Conservation (phyloP, 1,284 basidiomycete genomes). For the Tylopilus sp. region DNA sequence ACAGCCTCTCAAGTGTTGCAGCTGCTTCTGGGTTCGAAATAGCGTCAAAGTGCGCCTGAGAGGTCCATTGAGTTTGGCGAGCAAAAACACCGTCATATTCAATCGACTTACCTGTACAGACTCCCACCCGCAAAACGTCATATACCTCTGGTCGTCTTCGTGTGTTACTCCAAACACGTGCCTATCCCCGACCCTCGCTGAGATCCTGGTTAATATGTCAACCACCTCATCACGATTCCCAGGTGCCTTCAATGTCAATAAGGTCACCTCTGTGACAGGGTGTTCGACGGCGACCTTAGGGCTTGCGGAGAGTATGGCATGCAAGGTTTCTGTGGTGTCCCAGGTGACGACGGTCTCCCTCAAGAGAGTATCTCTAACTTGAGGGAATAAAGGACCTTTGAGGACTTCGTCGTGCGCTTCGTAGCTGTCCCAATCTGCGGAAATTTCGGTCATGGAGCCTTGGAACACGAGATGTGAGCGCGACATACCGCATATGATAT, state of each 20-base stretch:
- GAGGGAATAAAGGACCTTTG: not conserved
- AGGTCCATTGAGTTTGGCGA: not conserved
- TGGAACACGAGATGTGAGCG: not conserved
- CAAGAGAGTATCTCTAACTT: not conserved
- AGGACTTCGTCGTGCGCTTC: constrained; percentile 31
- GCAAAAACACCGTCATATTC: not conserved
- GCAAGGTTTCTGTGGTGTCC: constrained; percentile 25
- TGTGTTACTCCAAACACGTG: constrained; percentile 34
- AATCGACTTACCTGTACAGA: constrained; percentile 31
- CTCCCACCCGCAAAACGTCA: constrained; percentile 34
- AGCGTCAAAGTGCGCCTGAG: not conserved
- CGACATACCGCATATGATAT: constrained; percentile 33
- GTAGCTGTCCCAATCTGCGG: constrained; percentile 41
- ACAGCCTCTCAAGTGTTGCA: constrained; percentile 5
- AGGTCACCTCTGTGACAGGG: not conserved
- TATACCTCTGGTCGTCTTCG: constrained; percentile 37
- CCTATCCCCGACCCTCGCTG: constrained; percentile 17
- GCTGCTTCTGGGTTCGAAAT: not conserved
- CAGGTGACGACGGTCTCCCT: not conserved
- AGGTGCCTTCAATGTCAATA: constrained; percentile 33
- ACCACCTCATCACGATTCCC: constrained; percentile 30
- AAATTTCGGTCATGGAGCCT: not conserved
- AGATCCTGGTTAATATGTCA: constrained; percentile 23
- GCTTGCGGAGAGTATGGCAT: constrained; percentile 33
- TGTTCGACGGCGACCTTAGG: constrained; percentile 16